A percentile compares a stretch with the other conserved stretches of the same genome.
These are phyloP conservation scores for Syncephalis fuscata DNA, from an alignment of 371 early-diverging fungal species.

Conservation along the genomic window DNA sequence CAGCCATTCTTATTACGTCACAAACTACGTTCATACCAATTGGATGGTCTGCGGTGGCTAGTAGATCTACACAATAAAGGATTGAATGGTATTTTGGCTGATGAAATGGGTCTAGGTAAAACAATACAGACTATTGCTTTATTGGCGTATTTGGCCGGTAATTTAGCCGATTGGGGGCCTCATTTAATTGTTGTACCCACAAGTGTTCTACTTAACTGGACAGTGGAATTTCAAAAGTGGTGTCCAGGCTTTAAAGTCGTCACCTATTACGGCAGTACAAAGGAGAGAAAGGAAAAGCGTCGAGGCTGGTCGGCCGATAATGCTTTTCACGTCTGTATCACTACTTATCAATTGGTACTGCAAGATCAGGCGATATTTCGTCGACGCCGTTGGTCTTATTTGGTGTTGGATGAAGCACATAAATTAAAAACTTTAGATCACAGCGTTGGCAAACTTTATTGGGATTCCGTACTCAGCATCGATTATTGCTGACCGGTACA, in stretches of 20 bases:
- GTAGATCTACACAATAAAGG: slow-evolving; percentile 85
- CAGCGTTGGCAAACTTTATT: slow-evolving; percentile 88
- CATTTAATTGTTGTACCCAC: slow-evolving; percentile 88
- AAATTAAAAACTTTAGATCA: slow-evolving; percentile 90
- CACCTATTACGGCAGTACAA: slow-evolving; percentile 65
- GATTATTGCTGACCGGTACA: slow-evolving; percentile 87
- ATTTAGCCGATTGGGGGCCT: slow-evolving; percentile 63
- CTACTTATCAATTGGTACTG: slow-evolving; percentile 70
- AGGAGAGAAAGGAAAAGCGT: slow-evolving; percentile 59
- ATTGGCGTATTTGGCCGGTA: slow-evolving; percentile 40
- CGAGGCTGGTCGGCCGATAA: slow-evolving; percentile 67
- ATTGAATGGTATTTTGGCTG: slow-evolving; percentile 95
- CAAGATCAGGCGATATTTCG: slow-evolving; percentile 63
- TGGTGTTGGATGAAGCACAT: slow-evolving; percentile 92
- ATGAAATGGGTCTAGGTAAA: slow-evolving; percentile 97
- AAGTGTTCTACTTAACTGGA: slow-evolving; percentile 88
- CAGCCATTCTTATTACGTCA: too few species aligned
- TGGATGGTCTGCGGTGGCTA: slow-evolving; percentile 62
- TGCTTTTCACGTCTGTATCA: slow-evolving; percentile 75
- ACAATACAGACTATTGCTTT: slow-evolving; percentile 94
- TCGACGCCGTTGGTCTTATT: slow-evolving; percentile 56
- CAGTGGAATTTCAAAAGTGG: slow-evolving; percentile 88
- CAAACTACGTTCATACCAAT: slow-evolving; percentile 56
- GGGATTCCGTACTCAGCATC: slow-evolving; percentile 54
- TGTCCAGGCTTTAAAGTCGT: slow-evolving; percentile 71